These are phyloP conservation scores for Candida glucosophila DNA, from an alignment of 1,139 yeast genomes.

Conservation along the genomic window DNA sequence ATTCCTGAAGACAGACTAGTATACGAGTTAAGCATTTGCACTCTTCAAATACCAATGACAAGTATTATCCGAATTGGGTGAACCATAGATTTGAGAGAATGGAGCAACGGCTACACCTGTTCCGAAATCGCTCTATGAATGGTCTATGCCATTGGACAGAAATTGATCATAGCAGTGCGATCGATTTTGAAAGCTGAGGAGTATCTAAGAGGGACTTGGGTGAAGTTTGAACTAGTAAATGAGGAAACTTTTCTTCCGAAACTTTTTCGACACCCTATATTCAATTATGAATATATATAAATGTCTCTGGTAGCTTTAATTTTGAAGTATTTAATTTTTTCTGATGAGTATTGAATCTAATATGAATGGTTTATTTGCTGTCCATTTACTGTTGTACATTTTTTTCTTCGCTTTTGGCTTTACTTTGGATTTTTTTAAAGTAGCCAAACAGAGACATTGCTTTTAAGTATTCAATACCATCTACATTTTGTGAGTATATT, in stretches of 20 bases:
- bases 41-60: slow-evolving; percentile 26
- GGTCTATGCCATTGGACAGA: slow-evolving; percentile 13
- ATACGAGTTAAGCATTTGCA: slow-evolving; percentile 30
- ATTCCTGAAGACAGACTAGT: slow-evolving; percentile 30
- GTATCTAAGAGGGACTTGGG: slow-evolving; percentile 28
- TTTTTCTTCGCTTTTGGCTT: too few relatives aligned
- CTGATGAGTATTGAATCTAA: too few relatives aligned
- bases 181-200: slow-evolving; percentile 23
- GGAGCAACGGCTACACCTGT: slow-evolving; percentile 18
- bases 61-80: slow-evolving; percentile 36
- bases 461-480: too few relatives aligned
- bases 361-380: too few relatives aligned
- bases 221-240: slow-evolving; percentile 31
- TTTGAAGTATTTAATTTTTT: too few relatives aligned
- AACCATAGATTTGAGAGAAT: slow-evolving; percentile 28
- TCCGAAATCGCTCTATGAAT: slow-evolving; percentile 11
- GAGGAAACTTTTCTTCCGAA: slow-evolving; percentile 16
- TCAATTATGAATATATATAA: too few relatives aligned
- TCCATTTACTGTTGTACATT: too few relatives aligned
- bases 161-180: slow-evolving; percentile 29
- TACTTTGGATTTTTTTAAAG: too few relatives aligned
- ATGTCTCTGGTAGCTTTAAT: too few relatives aligned
- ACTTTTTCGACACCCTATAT: too few relatives aligned
- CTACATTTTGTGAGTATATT: too few relatives aligned
- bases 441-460: too few relatives aligned